These are phyloP conservation scores for Fraxinus platypoda DNA, from an alignment of 305 asterid genomes.

Conservation along the genomic window DNA sequence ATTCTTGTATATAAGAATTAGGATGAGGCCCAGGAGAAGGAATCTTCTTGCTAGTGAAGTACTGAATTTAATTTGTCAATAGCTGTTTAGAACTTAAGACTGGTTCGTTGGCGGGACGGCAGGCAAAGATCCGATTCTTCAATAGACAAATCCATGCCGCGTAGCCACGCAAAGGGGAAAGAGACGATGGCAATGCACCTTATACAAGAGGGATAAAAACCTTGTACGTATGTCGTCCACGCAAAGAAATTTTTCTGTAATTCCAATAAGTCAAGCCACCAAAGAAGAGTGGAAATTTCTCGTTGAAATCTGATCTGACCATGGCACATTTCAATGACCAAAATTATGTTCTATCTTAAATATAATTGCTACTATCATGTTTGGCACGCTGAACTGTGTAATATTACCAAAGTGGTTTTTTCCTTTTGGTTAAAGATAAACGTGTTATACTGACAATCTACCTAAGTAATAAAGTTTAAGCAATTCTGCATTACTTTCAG, in stretches of 20 bases:
- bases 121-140: no score
- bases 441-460: no score
- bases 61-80: no score
- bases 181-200: not conserved
- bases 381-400: not conserved
- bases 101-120: no score
- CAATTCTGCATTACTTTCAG: not conserved
- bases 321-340: not conserved
- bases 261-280: not conserved
- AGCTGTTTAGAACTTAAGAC: not conserved
- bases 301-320: not conserved
- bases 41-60: not conserved
- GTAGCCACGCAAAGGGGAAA: not conserved
- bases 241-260: not conserved
- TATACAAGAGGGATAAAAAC: not conserved
- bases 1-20: not conserved
- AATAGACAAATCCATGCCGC: not conserved
- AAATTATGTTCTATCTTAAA: not conserved
- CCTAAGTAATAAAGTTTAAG: no score
- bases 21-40: not conserved
- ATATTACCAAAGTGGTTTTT: no score
- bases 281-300: no score
- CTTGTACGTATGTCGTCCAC: not conserved
- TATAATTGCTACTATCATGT: not conserved
- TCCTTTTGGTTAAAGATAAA: no score